Evolutionary conservation across 2,329 filamentous ascomycete genomes (phyloP), one percentile per base, ranked within the genome.

Genomic region (Paecilomyces dactylethromorphus): DNA sequence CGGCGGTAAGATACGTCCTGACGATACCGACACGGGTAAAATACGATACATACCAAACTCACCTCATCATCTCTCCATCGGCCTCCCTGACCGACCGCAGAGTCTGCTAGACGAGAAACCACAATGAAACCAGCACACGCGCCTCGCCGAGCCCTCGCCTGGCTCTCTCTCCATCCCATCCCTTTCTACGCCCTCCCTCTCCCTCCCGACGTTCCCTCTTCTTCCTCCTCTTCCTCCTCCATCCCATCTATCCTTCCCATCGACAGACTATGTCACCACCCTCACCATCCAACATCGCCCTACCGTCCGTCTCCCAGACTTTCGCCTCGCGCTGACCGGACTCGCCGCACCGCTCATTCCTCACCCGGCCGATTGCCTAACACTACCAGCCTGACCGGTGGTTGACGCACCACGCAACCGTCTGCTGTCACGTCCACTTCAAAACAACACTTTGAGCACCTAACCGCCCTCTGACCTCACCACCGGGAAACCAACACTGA

Each of bases 311-410:
- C 59, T 62, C 62, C 65, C 59, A 64, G 63, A 69, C 65, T 68
- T 67, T 68, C 62, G 65, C 66, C 64, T 69, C 66, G 64, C 69
- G 70, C 60, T 71, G 70, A 69, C 66, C 70, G 56, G 63, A 66
- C 60, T 65, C 65, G 61, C 65, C 67, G 59, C 62, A 61, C 58
- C 62, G 55, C 59, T 61, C 60, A 61, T 58, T 61, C 59, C 55
- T 58, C 58, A 58, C 57, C 50, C 56, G 52, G 60, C 53, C 57
- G 58, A 57, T 55, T 55, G 32, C 26, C 55, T 58, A 58, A 56
- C 63, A 65, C 57, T 57, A 56, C 33, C 51, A 54, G 31, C 60
- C 59, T 45, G 53, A 57, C 59, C 59, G 49, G 55, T 55, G 32
- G 31, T 59, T 39, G 52, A 56, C 50, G 45, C 59, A 62, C 59